phyloP scores from a whole-genome alignment of 345 rosid genomes.

The Pistacia integerrima region DNA sequence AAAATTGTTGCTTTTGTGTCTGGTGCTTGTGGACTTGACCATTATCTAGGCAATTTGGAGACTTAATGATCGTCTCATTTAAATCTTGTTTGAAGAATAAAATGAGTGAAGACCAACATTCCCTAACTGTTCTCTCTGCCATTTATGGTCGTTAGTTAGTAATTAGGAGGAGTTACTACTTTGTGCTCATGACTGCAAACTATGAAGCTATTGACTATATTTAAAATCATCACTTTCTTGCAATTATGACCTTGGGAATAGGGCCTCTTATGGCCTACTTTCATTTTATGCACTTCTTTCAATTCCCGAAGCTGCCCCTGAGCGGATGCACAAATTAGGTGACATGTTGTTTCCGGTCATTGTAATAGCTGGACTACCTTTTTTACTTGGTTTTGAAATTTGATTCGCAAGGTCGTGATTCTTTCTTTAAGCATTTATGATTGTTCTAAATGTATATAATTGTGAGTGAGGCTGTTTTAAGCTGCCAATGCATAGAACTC shows the following conservation, averaged over 20 bases:
- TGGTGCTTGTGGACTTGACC: conserved; percentile 1
- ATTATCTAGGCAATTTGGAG: not conserved
- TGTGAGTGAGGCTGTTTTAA: conserved; percentile 1
- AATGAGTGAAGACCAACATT: not conserved
- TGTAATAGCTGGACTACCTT: conserved; percentile 2
- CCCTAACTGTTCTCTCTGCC: not conserved
- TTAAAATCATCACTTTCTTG: not conserved
- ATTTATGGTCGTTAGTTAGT: not conserved
- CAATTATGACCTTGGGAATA: not conserved
- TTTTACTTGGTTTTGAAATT: conserved; percentile 11
- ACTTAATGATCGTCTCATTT: not conserved
- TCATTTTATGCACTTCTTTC: conserved; percentile 2
- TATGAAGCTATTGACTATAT: not conserved
- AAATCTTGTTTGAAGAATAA: conserved; percentile 2
- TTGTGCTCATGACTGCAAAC: not conserved
- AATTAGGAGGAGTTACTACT: not conserved
- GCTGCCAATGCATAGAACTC: conserved; percentile 10
- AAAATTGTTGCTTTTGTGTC: conserved; percentile 1
- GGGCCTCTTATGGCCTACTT: conserved; percentile 5
- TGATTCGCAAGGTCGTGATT: conserved; percentile 9
- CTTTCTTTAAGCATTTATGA: conserved; percentile 21
- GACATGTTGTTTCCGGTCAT: conserved; percentile 13
- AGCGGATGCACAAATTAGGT: conserved; percentile 11
- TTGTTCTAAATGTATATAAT: conserved; percentile 17
- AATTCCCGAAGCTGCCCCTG: conserved; percentile 22